Conservation (phyloP, 805 yeast species). For the Saccharomycopsis fermentans region DNA sequence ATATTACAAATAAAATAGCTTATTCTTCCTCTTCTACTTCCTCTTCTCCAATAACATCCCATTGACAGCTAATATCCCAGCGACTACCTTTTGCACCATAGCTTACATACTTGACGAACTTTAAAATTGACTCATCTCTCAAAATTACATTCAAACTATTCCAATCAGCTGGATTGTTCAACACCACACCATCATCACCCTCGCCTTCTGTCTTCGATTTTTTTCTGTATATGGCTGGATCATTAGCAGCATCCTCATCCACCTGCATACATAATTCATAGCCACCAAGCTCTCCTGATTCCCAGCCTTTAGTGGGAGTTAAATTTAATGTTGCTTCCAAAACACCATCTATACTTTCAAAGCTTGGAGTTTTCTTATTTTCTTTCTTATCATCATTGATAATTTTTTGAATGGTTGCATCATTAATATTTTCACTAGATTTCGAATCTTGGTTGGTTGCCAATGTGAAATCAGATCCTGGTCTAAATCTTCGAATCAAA, state of each 20-base stretch:
- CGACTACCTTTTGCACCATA: constrained; percentile 80
- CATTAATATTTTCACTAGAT: not conserved
- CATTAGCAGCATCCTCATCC: constrained; percentile 35
- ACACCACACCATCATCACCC: constrained; percentile 65
- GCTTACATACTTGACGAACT: constrained; percentile 88
- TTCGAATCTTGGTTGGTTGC: constrained; percentile 55
- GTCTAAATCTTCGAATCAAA: constrained; percentile 79
- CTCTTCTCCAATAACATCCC: constrained; percentile 42
- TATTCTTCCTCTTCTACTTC: not conserved
- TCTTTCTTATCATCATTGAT: constrained; percentile 5
- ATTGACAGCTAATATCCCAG: constrained; percentile 80
- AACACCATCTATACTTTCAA: constrained; percentile 30
- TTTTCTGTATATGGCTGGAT: constrained; percentile 68
- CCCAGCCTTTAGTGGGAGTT: constrained; percentile 83
- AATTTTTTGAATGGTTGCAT: constrained; percentile 2
- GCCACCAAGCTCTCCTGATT: constrained; percentile 84
- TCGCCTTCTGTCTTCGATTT: constrained; percentile 16
- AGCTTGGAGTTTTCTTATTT: constrained; percentile 18
- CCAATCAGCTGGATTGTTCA: constrained; percentile 76
- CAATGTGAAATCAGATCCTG: constrained; percentile 86
- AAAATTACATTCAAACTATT: constrained; percentile 67
- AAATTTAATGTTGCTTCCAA: constrained; percentile 75
- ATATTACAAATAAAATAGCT: not conserved
- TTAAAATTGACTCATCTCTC: constrained; percentile 78
- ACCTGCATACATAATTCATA: constrained; percentile 84